Percentiles rank a stretch among this genome's conserved stretches.
phyloP scores from a whole-genome alignment of 257 asterid species.

The Capsicum chinense region DNA sequence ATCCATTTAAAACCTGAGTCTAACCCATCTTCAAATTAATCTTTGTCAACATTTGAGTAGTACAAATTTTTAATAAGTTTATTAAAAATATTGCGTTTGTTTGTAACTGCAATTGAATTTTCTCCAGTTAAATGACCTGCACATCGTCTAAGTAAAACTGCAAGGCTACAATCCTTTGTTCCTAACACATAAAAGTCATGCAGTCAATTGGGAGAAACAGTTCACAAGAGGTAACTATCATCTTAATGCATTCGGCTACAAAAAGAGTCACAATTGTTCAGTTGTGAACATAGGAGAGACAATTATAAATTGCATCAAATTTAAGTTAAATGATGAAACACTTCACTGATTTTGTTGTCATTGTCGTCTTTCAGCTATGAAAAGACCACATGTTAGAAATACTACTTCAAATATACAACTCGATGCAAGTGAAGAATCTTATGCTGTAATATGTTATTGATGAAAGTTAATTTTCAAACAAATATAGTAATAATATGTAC shows the following conservation, averaged over 20 bases:
- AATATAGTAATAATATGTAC: too few relatives aligned
- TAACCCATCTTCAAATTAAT: too few relatives aligned
- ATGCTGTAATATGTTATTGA: constrained; percentile 15
- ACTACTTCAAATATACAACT: constrained; percentile 33
- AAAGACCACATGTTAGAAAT: constrained; percentile 40
- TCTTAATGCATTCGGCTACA: neutral
- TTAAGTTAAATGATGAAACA: neutral
- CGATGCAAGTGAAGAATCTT: constrained; percentile 38
- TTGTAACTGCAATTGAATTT: too few relatives aligned
- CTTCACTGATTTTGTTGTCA: neutral
- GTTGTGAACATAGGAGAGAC: neutral
- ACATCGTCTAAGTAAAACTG: too few relatives aligned
- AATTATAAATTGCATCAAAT: neutral
- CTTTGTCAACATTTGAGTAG: too few relatives aligned
- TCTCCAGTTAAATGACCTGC: too few relatives aligned
- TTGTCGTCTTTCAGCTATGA: constrained; percentile 48
- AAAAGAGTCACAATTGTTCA: neutral
- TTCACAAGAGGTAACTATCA: neutral
- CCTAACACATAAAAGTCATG: too few relatives aligned
- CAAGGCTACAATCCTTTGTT: too few relatives aligned
- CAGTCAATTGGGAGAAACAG: neutral
- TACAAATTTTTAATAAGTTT: too few relatives aligned
- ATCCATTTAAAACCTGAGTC: too few relatives aligned
- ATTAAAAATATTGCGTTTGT: too few relatives aligned
- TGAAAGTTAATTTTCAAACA: too few relatives aligned